Evolutionary conservation across 1,284 basidiomycete genomes (phyloP).

Genomic region (Coniferiporia sulphurascens): DNA sequence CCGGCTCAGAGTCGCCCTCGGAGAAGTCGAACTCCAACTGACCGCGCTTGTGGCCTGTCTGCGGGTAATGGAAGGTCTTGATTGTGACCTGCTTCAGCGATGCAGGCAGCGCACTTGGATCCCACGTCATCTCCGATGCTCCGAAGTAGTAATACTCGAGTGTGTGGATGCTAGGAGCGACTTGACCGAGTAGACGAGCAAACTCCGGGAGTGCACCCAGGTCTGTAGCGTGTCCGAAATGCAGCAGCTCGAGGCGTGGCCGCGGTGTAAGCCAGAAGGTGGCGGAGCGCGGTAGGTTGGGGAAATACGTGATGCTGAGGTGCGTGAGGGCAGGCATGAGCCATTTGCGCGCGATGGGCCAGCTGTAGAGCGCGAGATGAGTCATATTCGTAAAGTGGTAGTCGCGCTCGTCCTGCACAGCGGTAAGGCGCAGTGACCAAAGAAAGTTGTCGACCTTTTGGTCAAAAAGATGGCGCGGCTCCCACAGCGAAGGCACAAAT

Average conservation of each 20-base stretch:
- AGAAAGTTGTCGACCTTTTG: neutral
- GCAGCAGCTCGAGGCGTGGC: neutral
- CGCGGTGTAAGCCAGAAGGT: slow-evolving; percentile 1
- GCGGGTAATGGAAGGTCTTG: slow-evolving; percentile 11
- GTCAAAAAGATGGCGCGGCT: neutral
- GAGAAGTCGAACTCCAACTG: neutral
- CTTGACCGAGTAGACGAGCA: neutral
- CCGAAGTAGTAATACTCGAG: slow-evolving; percentile 16
- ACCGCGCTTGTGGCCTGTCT: neutral
- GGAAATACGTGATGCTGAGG: slow-evolving; percentile 1
- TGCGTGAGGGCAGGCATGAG: slow-evolving; percentile 1
- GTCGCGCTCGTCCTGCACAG: neutral
- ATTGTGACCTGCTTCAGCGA: slow-evolving; percentile 8
- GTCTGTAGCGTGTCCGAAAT: slow-evolving; percentile 11
- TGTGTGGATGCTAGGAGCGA: neutral
- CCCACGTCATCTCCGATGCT: slow-evolving; percentile 6
- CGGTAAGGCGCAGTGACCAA: slow-evolving; percentile 3
- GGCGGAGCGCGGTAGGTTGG: slow-evolving; percentile 3
- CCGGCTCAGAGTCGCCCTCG: neutral
- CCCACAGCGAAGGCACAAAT: neutral
- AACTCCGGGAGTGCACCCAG: slow-evolving; percentile 7
- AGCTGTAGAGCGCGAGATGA: slow-evolving; percentile 1
- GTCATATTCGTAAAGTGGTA: slow-evolving; percentile 1
- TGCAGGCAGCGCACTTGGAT: slow-evolving; percentile 1
- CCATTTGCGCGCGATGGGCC: slow-evolving; percentile 6